Base-by-base conservation (phyloP, 129 eudicot genomes). In the Flaveria robusta region DNA sequence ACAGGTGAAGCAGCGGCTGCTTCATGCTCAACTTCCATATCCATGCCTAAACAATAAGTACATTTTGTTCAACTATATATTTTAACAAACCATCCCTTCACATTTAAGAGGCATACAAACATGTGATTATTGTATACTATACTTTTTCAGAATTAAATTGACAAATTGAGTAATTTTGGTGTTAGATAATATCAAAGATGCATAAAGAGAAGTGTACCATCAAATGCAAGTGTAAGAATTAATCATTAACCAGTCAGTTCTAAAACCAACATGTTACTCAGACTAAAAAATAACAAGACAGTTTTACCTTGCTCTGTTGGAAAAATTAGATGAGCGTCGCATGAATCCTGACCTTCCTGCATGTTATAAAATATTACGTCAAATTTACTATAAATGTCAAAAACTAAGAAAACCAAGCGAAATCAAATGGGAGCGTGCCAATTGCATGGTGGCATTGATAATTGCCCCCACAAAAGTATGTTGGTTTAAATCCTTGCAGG, bases 301-400 rank as follows among this genome's bases (percentile, higher is more conserved):
- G 7, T 2, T 60, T 62, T 27, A 62, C 67, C 67, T 62, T 62
- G 42, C 19, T 62, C 29, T 62, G 67, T 62, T 12, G 67, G 67
- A 24, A 26, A 13, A 26, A 60, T 26, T 4, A 60, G 67, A 0
- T 60, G 16, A 5, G 67, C 67, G 14, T 60, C 41, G 26, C 67
- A 60, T 14, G 19, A 5, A 26, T 18, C 13, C 67, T 60, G 41
- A 26, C 67, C 67, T 12, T 60, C 67, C 67, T 60, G 67, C 41
- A 26, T 60, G 67, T 14, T 26, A 39, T 9, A 24, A 60, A 10
- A 26, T 24, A 24, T 13, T 2, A 26, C 3, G 5, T 4, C 67
- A 60, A 26, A 8, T 60, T 60, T 12, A 60, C 27, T 24, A 18
- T 13, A 60, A 26, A 26, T 60, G 26, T 24, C 4, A 60, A 60